Evolutionary conservation across 306 rosid species (phyloP).

Genomic region (Lotus japonicus): DNA sequence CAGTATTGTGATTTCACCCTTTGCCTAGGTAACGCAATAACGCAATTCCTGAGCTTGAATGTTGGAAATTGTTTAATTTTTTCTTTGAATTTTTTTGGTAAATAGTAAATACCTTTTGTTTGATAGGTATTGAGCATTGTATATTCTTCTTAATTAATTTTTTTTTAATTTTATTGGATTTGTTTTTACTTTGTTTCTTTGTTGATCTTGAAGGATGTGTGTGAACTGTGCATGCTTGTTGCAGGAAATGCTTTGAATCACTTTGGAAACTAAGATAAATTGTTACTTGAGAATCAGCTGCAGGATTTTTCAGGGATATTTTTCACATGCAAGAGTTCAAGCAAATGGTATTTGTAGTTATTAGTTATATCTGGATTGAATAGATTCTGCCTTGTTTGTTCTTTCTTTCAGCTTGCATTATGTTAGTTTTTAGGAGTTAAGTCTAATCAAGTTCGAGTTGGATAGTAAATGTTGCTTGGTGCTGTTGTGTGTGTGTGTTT

Average conservation of each 20-base stretch:
- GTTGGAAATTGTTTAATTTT: slow-evolving; percentile 1
- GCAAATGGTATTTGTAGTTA: slow-evolving; percentile 25
- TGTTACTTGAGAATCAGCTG: slow-evolving; percentile 1
- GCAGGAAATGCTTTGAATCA: slow-evolving; percentile 21
- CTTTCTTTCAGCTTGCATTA: background rate
- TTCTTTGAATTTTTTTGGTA: slow-evolving; percentile 8
- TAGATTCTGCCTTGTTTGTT: background rate
- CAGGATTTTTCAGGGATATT: background rate
- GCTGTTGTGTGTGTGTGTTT: background rate
- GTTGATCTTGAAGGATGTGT: background rate
- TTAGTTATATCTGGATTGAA: background rate
- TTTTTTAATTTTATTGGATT: background rate
- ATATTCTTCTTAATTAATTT: background rate
- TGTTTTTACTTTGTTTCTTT: background rate
- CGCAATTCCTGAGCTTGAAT: slow-evolving; percentile 13
- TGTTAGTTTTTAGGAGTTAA: background rate
- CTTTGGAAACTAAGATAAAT: background rate
- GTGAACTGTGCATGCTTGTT: background rate
- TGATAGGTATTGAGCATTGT: background rate
- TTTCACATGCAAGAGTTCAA: slow-evolving; percentile 9
- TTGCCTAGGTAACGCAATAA: slow-evolving; percentile 4
- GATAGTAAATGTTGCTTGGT: background rate
- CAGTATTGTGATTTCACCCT: background rate
- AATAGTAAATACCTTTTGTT: slow-evolving; percentile 1
- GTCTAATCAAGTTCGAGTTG: background rate